Evolutionary conservation across 192 early-diverging fungal species (phyloP), one percentile per base, ranked within the genome.

Genomic region (Umbelopsis vinacea): DNA sequence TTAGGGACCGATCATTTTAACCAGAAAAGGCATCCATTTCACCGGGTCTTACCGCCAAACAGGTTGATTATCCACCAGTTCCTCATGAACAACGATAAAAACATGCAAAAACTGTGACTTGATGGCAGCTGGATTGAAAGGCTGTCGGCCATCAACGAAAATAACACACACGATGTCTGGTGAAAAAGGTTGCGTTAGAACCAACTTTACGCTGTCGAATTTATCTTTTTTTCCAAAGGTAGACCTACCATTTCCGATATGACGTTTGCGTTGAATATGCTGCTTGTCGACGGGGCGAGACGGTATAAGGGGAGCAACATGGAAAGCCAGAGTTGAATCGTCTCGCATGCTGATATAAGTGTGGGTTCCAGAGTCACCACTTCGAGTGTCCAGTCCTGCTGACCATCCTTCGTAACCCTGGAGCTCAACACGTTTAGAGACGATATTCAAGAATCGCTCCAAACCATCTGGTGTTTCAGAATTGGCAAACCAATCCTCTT

Each of bases 401-500:
- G 90, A 75, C 77, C 91, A 94, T 10, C 92, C 89, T 66, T 87
- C 84, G 81, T 91, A 94, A 0, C 92, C 92, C 24, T 85, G 80
- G 38, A 94, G 75, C 50, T 89, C 80, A 10, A 93, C 89, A n/a
- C 85, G 87, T 15, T 89, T 83, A 2, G 92, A 92, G 22, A 94
- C 76, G 50, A 90, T 89, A 33, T 86, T 79, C 50, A 94, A 81
- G 71, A 94, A 94, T 26, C 84, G 74, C 40, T 90, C 83, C 75
- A 86, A 86, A 22, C 75, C 67, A 12, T 81, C 81, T 0, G 91
- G 78, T 73, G 83, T 83, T 66, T 83, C 75, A 52, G 84, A 71
- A 76, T 94, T 94, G 26, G 80, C 75, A 70, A 94, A 89, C 92
- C 91, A 91, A 69, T 94, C 90, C 60, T 90, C 89, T 77, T 94